phyloP scores from a whole-genome alignment of 495 filamentous ascomycete species.

The Wilcoxina mikolae region DNA sequence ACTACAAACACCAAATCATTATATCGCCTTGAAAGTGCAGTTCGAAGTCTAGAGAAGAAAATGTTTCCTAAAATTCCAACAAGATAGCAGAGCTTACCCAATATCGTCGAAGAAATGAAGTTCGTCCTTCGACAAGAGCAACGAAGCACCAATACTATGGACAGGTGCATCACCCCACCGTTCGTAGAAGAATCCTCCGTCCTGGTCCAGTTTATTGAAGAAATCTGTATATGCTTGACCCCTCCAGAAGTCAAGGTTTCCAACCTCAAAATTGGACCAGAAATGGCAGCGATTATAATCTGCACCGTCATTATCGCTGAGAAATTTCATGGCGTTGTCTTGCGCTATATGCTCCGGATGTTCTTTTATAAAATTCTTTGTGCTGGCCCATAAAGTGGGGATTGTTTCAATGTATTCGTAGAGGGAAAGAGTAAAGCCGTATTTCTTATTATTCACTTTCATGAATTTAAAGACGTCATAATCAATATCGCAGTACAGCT shows the following conservation, averaged over 20 bases:
- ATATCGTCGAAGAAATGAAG: constrained; percentile 99
- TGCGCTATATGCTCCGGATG: constrained; percentile 76
- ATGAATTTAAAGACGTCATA: constrained; percentile 78
- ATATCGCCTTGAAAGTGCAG: background rate
- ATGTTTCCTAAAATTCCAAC: background rate
- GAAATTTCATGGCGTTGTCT: constrained; percentile 75
- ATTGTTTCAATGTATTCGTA: constrained; percentile 96
- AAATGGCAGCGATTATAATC: constrained; percentile 96
- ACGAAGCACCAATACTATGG: constrained; percentile 79
- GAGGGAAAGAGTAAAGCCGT: constrained; percentile 76
- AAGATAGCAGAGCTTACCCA: constrained; percentile 33
- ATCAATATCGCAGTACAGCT: constrained; percentile 72
- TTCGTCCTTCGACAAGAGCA: constrained; percentile 78
- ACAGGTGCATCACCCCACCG: constrained; percentile 86
- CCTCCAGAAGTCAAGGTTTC: constrained; percentile 68
- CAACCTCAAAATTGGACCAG: constrained; percentile 89
- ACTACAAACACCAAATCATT: constrained; percentile 9
- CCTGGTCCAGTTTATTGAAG: constrained; percentile 62
- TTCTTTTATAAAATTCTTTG: constrained; percentile 75
- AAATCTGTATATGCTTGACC: constrained; percentile 66
- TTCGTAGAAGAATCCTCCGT: constrained; percentile 88
- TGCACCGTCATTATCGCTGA: constrained; percentile 79
- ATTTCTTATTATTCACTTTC: constrained; percentile 78
- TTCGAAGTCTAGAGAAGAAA: background rate
- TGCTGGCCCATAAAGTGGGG: constrained; percentile 84